Evolutionary conservation across 225 moss, liverwort and hornwort species (phyloP).

Genomic region (Lunularia cruciata): DNA sequence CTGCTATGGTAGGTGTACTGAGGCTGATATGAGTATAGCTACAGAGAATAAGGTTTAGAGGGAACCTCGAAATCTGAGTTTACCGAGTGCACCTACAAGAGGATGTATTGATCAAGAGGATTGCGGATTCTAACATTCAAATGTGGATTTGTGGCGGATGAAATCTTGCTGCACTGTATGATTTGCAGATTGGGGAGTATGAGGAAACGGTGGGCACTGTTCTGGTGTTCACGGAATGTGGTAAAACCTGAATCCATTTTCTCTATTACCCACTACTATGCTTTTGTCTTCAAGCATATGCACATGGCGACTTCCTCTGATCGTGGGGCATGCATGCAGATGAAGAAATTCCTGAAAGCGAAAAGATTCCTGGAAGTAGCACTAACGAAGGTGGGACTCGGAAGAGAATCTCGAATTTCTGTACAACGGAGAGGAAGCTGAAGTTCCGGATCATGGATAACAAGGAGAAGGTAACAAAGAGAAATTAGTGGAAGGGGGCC

Average conservation of each 20-base stretch:
- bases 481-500: neutral
- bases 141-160: slow-evolving; percentile 5
- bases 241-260: slow-evolving; percentile 1
- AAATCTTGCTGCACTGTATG: neutral
- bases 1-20: too few relatives aligned
- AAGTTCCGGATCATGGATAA: slow-evolving; percentile 39
- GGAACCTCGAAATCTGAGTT: too few relatives aligned
- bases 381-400: neutral
- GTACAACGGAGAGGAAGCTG: slow-evolving; percentile 29
- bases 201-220: slow-evolving; percentile 44
- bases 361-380: slow-evolving; percentile 5
- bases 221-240: slow-evolving; percentile 42
- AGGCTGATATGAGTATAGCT: too few relatives aligned
- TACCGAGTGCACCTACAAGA: too few relatives aligned
- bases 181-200: slow-evolving; percentile 40
- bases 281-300: too few relatives aligned
- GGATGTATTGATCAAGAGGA: too few relatives aligned
- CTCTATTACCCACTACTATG: too few relatives aligned
- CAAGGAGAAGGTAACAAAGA: slow-evolving; percentile 10
- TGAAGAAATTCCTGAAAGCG: slow-evolving; percentile 13
- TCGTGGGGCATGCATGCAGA: neutral
- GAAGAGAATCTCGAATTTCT: slow-evolving; percentile 26
- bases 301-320: neutral
- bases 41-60: too few relatives aligned
- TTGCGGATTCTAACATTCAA: too few relatives aligned